Conservation (phyloP, 495 filamentous ascomycete genomes). For the Staphylotrichum tortipilum region DNA sequence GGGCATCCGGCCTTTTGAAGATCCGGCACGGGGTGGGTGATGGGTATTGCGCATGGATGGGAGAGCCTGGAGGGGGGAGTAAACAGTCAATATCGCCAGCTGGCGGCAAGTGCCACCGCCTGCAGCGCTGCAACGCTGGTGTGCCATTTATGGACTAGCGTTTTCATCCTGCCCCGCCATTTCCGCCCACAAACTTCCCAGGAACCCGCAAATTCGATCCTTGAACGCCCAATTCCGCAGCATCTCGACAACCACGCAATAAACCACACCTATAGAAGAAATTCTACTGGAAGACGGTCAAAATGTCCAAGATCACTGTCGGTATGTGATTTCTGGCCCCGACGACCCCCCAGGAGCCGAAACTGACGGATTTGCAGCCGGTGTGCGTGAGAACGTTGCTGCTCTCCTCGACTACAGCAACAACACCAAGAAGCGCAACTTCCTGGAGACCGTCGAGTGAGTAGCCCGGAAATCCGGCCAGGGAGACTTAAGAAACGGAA, state of each 20-base stretch:
- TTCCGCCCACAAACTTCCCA: constrained; percentile 12
- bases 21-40: no score
- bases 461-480: neutral
- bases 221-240: neutral
- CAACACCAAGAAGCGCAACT: constrained; percentile 99
- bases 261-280: constrained; percentile 66
- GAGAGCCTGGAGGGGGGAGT: no score
- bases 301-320: constrained; percentile 66
- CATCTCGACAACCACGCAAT: constrained; percentile 30
- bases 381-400: constrained; percentile 90
- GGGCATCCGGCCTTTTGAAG: no score
- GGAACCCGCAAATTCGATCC: constrained; percentile 8
- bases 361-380: constrained; percentile 49
- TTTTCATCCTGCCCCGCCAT: neutral
- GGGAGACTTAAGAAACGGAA: neutral
- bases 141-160: constrained; percentile 1
- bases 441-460: constrained; percentile 52
- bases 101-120: neutral
- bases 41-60: no score
- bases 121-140: neutral
- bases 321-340: constrained; percentile 33
- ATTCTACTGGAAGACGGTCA: constrained; percentile 37
- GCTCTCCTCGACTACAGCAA: constrained; percentile 86
- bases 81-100: neutral
- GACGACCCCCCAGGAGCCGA: neutral